Evolutionary conservation across 345 rosid genomes (phyloP), one percentile per base, ranked within the genome.

Genomic region (Aegle marmelos): DNA sequence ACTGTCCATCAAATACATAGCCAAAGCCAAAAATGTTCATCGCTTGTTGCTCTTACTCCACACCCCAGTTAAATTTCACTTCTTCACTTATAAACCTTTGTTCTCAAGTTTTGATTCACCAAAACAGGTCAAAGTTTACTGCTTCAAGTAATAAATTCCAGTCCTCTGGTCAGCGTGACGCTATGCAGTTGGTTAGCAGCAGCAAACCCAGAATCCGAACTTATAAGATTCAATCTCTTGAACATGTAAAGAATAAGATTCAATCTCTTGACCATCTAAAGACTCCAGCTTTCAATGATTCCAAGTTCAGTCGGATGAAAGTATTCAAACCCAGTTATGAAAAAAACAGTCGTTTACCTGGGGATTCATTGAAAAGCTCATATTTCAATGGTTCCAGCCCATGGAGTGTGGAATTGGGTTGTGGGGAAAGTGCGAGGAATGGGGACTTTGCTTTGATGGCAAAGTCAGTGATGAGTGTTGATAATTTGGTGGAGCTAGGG

Each of bases 391-490:
- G 66, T 21, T 50, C 64, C 28, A 45, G 19, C 74, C 36, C 24
- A 53, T 75, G 34, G 22, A 54, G 69, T 68, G 83, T 71, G 27
- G 66, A 78, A 25, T 64, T 48, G 16, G 64, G 79, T 67, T 65
- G 37, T 34, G 61, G 66, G 68, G 69, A 33, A 41, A 24, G 25
- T 33, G 37, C 39, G 64, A 53, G 84, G 78, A 83, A 57, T 27
- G 27, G 56, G 69, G 71, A 69, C 4, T 78, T 70, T 36, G 25
- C 16, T 69, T 60, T 63, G 86, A 84, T 82, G 77, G 25, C 84
- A 48, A 82, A 76, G 61, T 83, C 86, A 63, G 82, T 66, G 68
- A 31, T 85, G 83, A 85, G 82, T 68, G 84, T 67, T 80, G 87
- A 88, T 74, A 78, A 79, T 9, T 77, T 48, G 48, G 75, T 79